A percentile compares a stretch with the other conserved stretches of the same genome.
Conservation (phyloP, 192 early-diverging fungal species). For the Cetraspora pellucida region DNA sequence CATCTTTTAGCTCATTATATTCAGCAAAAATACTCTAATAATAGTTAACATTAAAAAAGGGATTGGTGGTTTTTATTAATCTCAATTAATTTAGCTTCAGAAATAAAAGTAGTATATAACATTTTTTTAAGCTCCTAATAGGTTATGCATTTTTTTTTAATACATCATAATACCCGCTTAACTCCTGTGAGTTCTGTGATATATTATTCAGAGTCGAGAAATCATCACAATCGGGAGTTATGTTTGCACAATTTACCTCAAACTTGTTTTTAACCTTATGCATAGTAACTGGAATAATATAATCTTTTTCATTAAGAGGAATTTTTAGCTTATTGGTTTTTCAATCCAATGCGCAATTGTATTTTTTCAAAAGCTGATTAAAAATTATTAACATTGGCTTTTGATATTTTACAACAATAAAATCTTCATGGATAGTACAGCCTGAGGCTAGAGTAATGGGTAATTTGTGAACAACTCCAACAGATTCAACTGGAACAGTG, state of each 20-base stretch:
- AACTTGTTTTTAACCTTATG: not conserved
- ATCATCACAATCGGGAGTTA: not conserved
- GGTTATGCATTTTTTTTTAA: no score
- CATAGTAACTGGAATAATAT: conserved; percentile 20
- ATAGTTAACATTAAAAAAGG: not conserved
- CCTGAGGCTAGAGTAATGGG: conserved; percentile 6
- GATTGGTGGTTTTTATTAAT: no score
- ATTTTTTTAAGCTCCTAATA: not conserved
- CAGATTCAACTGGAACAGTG: not conserved
- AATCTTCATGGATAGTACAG: not conserved
- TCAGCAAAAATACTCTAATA: not conserved
- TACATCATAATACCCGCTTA: no score
- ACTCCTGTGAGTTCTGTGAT: not conserved
- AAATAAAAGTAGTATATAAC: not conserved
- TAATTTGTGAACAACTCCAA: not conserved
- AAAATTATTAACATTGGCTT: not conserved
- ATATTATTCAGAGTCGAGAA: not conserved
- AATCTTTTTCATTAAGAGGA: not conserved
- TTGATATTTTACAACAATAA: not conserved
- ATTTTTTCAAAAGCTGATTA: conserved; percentile 23
- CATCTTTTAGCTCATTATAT: not conserved
- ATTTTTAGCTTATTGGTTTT: conserved; percentile 2
- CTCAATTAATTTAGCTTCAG: no score
- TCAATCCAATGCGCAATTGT: conserved; percentile 11
- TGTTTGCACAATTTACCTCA: no score